These are phyloP conservation scores for Amaranthus hypochondriacus DNA, from an alignment of 148 eudicot genomes.

Conservation along the genomic window DNA sequence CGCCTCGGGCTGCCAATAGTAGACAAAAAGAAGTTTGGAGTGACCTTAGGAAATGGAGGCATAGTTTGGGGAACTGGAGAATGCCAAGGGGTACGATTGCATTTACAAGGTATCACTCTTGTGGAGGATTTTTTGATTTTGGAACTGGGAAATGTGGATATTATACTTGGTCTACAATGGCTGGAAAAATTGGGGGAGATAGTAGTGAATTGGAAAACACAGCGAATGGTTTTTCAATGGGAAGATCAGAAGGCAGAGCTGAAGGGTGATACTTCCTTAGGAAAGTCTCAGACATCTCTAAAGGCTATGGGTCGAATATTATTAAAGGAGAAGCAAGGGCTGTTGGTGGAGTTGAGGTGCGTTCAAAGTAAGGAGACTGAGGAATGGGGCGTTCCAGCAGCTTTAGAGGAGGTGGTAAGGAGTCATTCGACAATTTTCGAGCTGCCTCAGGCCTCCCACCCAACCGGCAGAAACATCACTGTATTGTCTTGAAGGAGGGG, in stretches of 20 bases:
- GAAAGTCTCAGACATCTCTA: fast-evolving
- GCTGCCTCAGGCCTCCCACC: not conserved
- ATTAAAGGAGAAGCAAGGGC: not conserved
- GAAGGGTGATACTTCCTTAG: not conserved
- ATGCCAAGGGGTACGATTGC: not conserved
- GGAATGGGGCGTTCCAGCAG: not conserved
- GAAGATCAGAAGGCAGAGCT: not conserved
- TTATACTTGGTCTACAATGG: not conserved
- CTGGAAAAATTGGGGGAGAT: not conserved
- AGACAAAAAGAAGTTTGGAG: not conserved
- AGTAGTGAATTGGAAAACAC: not conserved
- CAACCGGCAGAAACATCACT: not conserved
- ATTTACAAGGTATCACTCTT: not conserved
- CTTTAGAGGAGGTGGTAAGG: not conserved
- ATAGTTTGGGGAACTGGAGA: not conserved
- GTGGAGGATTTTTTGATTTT: not conserved
- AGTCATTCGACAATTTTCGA: not conserved
- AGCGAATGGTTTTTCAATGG: not conserved
- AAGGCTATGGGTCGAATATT: not conserved
- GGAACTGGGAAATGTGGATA: not conserved
- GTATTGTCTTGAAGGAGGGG: not conserved
- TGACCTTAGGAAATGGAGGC: not conserved
- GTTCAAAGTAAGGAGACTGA: not conserved
- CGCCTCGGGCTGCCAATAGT: not conserved
- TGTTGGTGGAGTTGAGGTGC: not conserved